Evolutionary conservation across 768 basidiomycete species (phyloP), one percentile per base, ranked within the genome.

Genomic region (Mycena crocata): DNA sequence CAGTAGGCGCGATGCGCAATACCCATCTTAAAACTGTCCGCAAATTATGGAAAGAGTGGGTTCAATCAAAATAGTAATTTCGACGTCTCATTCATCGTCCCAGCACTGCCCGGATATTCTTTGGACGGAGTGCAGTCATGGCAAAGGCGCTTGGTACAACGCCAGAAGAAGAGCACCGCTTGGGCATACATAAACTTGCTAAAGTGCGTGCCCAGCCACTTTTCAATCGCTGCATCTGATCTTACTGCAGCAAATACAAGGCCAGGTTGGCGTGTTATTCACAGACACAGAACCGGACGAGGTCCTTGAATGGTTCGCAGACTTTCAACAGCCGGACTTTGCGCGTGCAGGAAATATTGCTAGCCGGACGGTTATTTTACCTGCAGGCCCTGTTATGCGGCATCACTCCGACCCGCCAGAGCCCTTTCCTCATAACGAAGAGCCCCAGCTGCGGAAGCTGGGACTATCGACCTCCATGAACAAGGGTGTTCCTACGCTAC

Each of bases 361-460:
- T 5, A 84, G 85, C 49, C 85, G 89, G 65, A 91, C 92, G 0
- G 87, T 98, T 62, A 81, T 84, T 34, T 83, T 99, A 21, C 93
- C 95, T 19, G 87, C 80, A 64, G 96, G 96, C 37, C 94, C 97
- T 24, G 88, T 98, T 59, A 87, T 96, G 90, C 87, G 89, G 67
- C 86, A 85, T 45, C 85, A 92, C 75, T 91, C 92, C 3, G 90
- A 93, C 68, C 93, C 92, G 0, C 88, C 92, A 40, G 91, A 96
- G 71, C 92, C 94, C 3, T 96, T 99, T 79, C 95, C 98, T 39
- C 96, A 98, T 78, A 96, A 95, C 73, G 95, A 99, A 82, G 98
- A 99, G 68, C 96, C 96, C 24, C 97, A 99, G 76, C 85, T 99
- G 57, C 90, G 98, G 60, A 94, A 93, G 77, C 87, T 99, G 37